Conservation (phyloP, 2,329 filamentous ascomycete species). For the Pestalotiopsis sp. region DNA sequence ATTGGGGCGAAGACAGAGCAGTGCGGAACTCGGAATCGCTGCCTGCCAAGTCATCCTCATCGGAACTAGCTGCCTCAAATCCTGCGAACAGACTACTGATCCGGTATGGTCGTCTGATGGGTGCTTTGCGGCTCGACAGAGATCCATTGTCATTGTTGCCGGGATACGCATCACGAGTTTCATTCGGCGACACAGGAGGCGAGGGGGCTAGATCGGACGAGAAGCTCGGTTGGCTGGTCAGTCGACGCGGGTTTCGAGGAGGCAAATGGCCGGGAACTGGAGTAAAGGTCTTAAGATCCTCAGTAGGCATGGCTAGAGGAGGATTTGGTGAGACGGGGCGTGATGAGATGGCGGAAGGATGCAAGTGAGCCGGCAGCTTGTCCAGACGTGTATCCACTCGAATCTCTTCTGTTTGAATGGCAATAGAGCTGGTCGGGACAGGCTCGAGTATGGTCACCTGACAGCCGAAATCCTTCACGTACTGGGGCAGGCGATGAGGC, state of each 20-base stretch:
- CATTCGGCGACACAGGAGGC: conserved; percentile 37
- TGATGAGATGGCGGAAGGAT: conserved; percentile 73
- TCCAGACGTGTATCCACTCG: conserved; percentile 76
- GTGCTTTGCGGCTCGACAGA: conserved; percentile 58
- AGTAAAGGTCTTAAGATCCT: conserved; percentile 45
- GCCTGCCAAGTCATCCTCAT: conserved; percentile 63
- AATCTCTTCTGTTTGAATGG: conserved; percentile 87
- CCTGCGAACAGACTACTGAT: conserved; percentile 86
- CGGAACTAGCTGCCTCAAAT: conserved; percentile 72
- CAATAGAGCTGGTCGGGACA: conserved; percentile 52
- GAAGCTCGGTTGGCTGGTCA: conserved; percentile 46
- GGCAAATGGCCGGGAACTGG: conserved; percentile 55
- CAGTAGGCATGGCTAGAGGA: conserved; percentile 29
- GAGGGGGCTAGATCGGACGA: conserved; percentile 50
- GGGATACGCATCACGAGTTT: conserved; percentile 67
- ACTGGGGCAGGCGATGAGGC: conserved; percentile 73
- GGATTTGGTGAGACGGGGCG: conserved; percentile 55
- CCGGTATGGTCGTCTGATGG: conserved; percentile 69
- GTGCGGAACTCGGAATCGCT: conserved; percentile 70
- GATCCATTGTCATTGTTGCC: conserved; percentile 82
- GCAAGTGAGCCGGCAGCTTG: conserved; percentile 73
- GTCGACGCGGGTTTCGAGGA: conserved; percentile 60
- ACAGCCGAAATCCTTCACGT: conserved; percentile 78
- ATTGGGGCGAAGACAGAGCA: conserved; percentile 62
- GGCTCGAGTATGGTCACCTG: conserved; percentile 65